Evolutionary conservation across 495 filamentous ascomycete genomes (phyloP), one percentile per base, ranked within the genome.

Genomic region (Tuber brumale): DNA sequence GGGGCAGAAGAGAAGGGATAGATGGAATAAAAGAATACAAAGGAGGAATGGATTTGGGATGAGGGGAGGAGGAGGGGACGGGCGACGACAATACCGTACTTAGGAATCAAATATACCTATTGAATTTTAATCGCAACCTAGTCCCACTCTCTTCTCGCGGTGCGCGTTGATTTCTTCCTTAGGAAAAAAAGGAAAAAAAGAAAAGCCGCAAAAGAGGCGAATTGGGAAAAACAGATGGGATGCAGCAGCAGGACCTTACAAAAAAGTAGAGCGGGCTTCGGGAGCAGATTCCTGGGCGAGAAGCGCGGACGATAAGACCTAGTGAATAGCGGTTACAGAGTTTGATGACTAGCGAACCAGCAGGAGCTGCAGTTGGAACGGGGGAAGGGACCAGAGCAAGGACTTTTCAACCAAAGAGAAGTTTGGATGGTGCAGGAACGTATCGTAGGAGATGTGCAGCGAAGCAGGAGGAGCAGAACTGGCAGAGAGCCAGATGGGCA

Each of bases 111-210:
- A 66, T 66, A 61, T 61, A 66, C 57, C 27, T 35, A 66, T 66
- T 31, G 27, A 66, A 66, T 66, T 66, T 66, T 27, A 66, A 66
- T 66, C 19, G 14, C 57, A 35, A 27, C 57, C 27, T 14, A 4
- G 57, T 66, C 57, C 57, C 57, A 66, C 10, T 35, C 57, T 66
- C 57, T 66, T 66, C 57, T 18, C 57, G 57, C 31, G 27, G 27
- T 66, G 57, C 27, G 57, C 57, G 57, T 66, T 66, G 57, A 66
- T 66, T 66, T 66, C 57, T 66, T 66, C 57, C 57, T 18, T 66
- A 66, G 19, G 57, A 66, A 66, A 27, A 39, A 70, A 80, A 39
- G 66, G 48, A 72, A 48, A 23, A 70, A 37, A 76, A 41, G n/a
- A 39, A 27, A 75, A 41, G 41, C 37, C 39, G 18, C 44, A 79